A percentile compares a stretch with the other conserved stretches of the same genome.
phyloP scores from a whole-genome alignment of 352 stramenopile genomes.

The Globisporangium mamillatum region DNA sequence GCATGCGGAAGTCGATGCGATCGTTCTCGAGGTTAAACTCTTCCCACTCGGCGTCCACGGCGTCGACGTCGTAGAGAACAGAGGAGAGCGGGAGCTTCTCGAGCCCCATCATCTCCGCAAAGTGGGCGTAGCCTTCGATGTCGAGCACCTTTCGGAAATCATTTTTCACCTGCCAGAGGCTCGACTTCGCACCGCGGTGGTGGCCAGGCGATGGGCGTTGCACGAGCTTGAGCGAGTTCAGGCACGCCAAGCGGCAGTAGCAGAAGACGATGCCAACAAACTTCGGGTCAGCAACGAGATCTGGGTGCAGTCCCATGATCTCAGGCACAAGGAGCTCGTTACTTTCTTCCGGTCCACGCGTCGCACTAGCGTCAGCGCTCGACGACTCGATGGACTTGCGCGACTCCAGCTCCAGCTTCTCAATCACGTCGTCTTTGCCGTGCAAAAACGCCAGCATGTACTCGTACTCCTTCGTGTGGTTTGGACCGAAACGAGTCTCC shows the following conservation, averaged over 20 bases:
- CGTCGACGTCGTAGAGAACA: slow-evolving; percentile 23
- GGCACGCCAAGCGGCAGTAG: slow-evolving; percentile 74
- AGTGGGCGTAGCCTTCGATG: slow-evolving; percentile 67
- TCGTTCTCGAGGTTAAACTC: slow-evolving; percentile 86
- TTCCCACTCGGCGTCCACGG: slow-evolving; percentile 79
- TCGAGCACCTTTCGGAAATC: slow-evolving; percentile 80
- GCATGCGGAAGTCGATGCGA: slow-evolving; percentile 82
- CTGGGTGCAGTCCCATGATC: slow-evolving; percentile 77
- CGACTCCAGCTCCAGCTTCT: slow-evolving; percentile 56
- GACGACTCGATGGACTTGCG: slow-evolving; percentile 25
- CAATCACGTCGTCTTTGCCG: slow-evolving; percentile 65
- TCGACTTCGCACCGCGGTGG: slow-evolving; percentile 61
- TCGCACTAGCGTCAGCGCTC: not conserved
- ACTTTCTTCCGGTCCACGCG: not conserved
- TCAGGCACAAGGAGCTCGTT: slow-evolving; percentile 50
- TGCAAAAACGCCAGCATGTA: slow-evolving; percentile 77
- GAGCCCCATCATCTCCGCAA: slow-evolving; percentile 75
- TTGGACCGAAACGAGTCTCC: slow-evolving; percentile 59
- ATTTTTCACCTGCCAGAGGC: slow-evolving; percentile 79
- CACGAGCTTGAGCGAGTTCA: slow-evolving; percentile 85
- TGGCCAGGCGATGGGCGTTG: slow-evolving; percentile 44
- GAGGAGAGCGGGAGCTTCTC: slow-evolving; percentile 29
- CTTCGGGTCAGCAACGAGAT: slow-evolving; percentile 68
- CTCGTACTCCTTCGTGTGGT: slow-evolving; percentile 56
- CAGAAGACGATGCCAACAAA: slow-evolving; percentile 81